Base-by-base conservation (phyloP, 441 rosid species). In the Populus hybrid region DNA sequence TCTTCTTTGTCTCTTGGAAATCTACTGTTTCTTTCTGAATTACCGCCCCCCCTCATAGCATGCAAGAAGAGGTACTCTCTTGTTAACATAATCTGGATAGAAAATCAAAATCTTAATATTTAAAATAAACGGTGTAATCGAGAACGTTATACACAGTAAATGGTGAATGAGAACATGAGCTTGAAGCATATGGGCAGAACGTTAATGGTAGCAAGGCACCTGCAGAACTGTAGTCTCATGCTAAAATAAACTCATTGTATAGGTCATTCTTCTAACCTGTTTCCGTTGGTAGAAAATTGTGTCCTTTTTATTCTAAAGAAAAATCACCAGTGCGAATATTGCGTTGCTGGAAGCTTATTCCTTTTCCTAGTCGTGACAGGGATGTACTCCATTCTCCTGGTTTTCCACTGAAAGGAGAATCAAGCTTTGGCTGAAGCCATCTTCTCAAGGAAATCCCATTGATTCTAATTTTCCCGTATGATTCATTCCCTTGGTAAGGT, bases 401-500 rank as follows among this genome's bases (percentile, higher is more conserved):
- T 83, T 85, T 91, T 79, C 87, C 88, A 32, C 84, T 81, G 82
- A 88, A 90, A 42, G 96, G 93, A 66, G 89, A 89, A 70, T 85
- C 85, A 7, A 91, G 90, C 85, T 91, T 91, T 64, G 97, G 98
- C 75, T 85, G 95, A 64, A 95, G 84, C 98, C 98, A 95, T 80
- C 93, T 90, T 83, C 83, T 88, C 78, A 93, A 78, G 57, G 93
- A 79, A 71, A 91, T 88, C 57, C 98, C 96, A 65, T 79, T 88
- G 79, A 94, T 91, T 84, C 91, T 87, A 80, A 94, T 77, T 78
- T 79, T 91, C 36, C 92, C 95, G 46, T 73, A 84, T 35, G 96
- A 90, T 72, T 85, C 97, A 42, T 88, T 92, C 80, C 98, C 94
- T 76, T 91, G 91, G 82, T 90, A 91, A 42, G 91, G 84, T 76